Evolutionary conservation across 192 early-diverging fungal species (phyloP).

Genomic region (Backusella tuberculispora): DNA sequence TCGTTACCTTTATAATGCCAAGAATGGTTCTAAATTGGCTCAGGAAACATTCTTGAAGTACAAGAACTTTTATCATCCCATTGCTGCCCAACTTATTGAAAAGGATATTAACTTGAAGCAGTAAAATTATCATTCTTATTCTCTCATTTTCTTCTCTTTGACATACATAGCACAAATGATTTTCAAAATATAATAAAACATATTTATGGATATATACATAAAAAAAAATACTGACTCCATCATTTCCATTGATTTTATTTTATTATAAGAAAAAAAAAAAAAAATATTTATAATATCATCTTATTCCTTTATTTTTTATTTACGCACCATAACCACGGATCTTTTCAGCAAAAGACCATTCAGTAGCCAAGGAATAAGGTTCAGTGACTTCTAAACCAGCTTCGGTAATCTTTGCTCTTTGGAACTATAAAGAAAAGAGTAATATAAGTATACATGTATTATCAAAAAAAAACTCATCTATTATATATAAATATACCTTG

Average conservation of each 20-base stretch:
- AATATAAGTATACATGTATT: not conserved
- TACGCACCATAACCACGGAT: conserved; percentile 80
- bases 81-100: conserved; percentile 83
- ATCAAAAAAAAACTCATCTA: not conserved
- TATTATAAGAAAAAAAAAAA: conserved; percentile 13
- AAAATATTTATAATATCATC: not conserved
- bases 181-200: conserved; percentile 5
- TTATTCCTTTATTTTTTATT: not conserved
- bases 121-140: not conserved
- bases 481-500: conserved; percentile 60
- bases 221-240: not conserved
- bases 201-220: not conserved
- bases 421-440: conserved; percentile 60
- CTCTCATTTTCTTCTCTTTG: not conserved
- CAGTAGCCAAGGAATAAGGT: conserved; percentile 85
- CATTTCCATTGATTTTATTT: not conserved
- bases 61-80: conserved; percentile 91
- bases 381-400: conserved; percentile 83
- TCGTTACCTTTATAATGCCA: conserved; percentile 64
- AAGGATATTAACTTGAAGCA: conserved; percentile 66
- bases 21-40: conserved; percentile 79
- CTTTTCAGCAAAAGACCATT: conserved; percentile 89
- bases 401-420: conserved; percentile 88
- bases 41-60: conserved; percentile 76
- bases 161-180: not conserved